These are phyloP conservation scores for Colletotrichum tropicicola DNA, from an alignment of 2,329 filamentous ascomycete genomes.

Conservation along the genomic window DNA sequence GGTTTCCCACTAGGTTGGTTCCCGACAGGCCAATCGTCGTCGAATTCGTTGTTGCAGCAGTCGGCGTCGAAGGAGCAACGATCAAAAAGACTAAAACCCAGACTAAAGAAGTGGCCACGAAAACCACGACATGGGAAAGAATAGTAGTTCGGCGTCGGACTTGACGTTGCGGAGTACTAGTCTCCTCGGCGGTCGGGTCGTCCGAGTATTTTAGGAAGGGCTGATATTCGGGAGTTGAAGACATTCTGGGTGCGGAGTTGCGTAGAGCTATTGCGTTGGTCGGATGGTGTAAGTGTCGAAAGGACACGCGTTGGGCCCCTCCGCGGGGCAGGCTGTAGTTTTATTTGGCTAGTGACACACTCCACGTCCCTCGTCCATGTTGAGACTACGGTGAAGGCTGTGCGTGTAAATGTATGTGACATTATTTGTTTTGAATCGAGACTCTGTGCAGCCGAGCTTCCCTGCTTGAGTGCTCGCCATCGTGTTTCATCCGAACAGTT, in stretches of 20 bases:
- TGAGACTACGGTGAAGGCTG: neutral
- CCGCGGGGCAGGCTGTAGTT: neutral
- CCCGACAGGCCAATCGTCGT: neutral
- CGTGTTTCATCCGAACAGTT: conserved; percentile 12
- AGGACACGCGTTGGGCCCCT: rapidly evolving
- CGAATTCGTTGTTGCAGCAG: neutral
- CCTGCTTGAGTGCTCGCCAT: neutral
- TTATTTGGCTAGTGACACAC: conserved; percentile 3
- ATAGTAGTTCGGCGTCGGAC: conserved; percentile 13
- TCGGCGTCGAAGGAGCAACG: conserved; percentile 2
- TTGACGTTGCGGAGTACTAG: neutral
- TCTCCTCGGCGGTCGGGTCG: conserved; percentile 30
- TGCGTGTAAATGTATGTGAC: conserved; percentile 5
- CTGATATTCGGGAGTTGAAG: conserved; percentile 28
- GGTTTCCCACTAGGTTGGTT: neutral
- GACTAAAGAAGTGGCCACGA: conserved; percentile 34
- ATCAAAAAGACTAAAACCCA: conserved; percentile 33
- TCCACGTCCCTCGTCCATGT: too few species aligned
- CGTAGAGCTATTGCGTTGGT: conserved; percentile 3
- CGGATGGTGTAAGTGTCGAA: conserved; percentile 1
- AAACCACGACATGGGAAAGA: conserved; percentile 30
- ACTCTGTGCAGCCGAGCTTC: neutral
- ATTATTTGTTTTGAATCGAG: conserved; percentile 9
- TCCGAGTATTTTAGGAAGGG: conserved; percentile 32
- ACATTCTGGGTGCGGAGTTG: conserved; percentile 21